phyloP scores from a whole-genome alignment of 495 filamentous ascomycete species.

The Aspergillus incahuasiensis region DNA sequence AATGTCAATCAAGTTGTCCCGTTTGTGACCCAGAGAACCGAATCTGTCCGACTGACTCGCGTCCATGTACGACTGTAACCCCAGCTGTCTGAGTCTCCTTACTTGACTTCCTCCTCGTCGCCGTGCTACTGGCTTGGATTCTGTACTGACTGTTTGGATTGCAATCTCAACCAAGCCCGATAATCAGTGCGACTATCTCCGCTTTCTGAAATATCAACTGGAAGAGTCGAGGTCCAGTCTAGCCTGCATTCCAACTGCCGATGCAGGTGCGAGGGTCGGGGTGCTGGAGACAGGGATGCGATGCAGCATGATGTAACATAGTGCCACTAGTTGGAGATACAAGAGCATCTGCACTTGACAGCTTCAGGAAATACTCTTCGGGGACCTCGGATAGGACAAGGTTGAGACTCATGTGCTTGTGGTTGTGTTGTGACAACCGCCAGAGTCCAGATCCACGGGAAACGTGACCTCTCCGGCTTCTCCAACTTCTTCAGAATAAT shows the following conservation, averaged over 20 bases:
- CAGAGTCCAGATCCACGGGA: too few relatives aligned
- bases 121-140: too few relatives aligned
- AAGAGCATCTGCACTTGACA: neutral
- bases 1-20: neutral
- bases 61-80: neutral
- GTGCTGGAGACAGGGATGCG: neutral
- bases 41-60: neutral
- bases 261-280: neutral
- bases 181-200: neutral
- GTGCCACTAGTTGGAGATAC: neutral
- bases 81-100: neutral
- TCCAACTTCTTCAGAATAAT: neutral
- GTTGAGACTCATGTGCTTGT: too few relatives aligned
- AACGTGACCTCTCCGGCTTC: neutral
- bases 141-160: neutral
- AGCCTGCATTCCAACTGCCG: neutral
- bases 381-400: too few relatives aligned
- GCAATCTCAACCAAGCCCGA: neutral
- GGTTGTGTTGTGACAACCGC: too few relatives aligned
- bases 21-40: neutral
- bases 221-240: neutral
- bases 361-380: neutral
- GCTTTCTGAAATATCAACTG: neutral
- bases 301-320: neutral
- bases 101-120: neutral